Base-by-base conservation (phyloP, 306 rosid genomes). In the Casuarina glauca region DNA sequence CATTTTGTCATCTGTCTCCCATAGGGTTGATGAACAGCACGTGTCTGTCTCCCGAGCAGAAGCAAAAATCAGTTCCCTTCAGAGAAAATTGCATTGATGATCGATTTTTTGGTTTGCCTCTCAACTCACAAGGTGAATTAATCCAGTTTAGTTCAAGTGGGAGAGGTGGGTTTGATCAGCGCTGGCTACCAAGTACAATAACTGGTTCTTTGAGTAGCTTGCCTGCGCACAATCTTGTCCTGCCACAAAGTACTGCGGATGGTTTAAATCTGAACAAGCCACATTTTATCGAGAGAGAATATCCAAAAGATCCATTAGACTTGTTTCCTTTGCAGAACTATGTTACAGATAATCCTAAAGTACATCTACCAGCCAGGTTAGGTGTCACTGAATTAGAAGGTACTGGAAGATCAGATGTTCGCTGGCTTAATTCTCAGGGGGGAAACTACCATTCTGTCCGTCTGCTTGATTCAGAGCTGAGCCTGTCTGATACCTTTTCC, bases 71-170 rank as follows among this genome's bases (percentile, higher is more conserved):
- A 43, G 79, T 75, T 19, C n/a, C 81, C 15, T 58, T 63, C 49
- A 84, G 82, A 80, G 87, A 79, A 76, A 84, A 83, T 79, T 74
- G 72, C 69, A 11, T 46, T 80, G 85, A 86, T 63, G 86, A 86
- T 19, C 86, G 76, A 44, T 85, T 86, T 69, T 81, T 82, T 38
- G 92, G 99, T 53, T 92, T 93, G 86, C 99, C 99, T 70, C 96
- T 96, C 84, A 93, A 93, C 81, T 96, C 98, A 64, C 97, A 91
- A 44, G 99, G 99, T 50, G 97, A 91, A 81, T 81, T 91, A 74
- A 91, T 93, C 80, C 93, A 83, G 81, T 88, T 90, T 76, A 86
- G 86, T 91, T 82, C 97, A 71, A 85, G 89, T 66, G 80, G 80
- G 72, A 78, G 79, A 61, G 67, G 73, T 79, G 79, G 82, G 61